phyloP scores from a whole-genome alignment of 1,284 basidiomycete species.

The Mycena citricolor region DNA sequence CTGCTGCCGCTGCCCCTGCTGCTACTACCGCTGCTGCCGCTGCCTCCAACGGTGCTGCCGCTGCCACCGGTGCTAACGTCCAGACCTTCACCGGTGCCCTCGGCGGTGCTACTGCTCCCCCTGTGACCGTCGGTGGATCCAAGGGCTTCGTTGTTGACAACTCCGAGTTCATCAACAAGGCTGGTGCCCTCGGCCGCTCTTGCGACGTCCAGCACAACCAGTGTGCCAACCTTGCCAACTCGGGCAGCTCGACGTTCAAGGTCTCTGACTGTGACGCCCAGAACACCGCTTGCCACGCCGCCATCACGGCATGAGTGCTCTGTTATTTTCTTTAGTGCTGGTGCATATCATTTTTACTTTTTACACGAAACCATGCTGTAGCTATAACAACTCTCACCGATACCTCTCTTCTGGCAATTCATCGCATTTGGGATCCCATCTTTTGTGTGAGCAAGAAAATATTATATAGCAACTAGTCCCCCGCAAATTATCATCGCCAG shows the following conservation, averaged over 20 bases:
- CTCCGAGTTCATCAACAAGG: slow-evolving; percentile 51
- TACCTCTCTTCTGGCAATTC: slow-evolving; percentile 15
- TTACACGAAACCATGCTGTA: slow-evolving; percentile 17
- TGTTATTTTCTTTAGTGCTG: too few relatives aligned
- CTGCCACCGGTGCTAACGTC: slow-evolving; percentile 38
- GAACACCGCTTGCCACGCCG: slow-evolving; percentile 44
- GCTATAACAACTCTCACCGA: slow-evolving; percentile 3
- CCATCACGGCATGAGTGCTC: too few relatives aligned
- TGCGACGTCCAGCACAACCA: slow-evolving; percentile 62
- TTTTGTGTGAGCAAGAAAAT: too few relatives aligned
- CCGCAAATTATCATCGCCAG: slow-evolving; percentile 39
- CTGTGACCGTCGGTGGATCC: slow-evolving; percentile 12
- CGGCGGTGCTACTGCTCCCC: slow-evolving; percentile 14
- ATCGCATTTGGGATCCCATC: slow-evolving; percentile 13
- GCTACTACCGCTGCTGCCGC: slow-evolving; percentile 22
- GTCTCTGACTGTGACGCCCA: slow-evolving; percentile 53
- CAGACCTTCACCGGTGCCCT: slow-evolving; percentile 55
- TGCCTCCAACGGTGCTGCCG: slow-evolving; percentile 11
- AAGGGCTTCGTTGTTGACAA: slow-evolving; percentile 23
- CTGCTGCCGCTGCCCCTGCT: slow-evolving; percentile 13
- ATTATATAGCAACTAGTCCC: slow-evolving; percentile 17
- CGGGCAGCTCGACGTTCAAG: slow-evolving; percentile 36
- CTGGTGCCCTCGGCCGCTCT: slow-evolving; percentile 53
- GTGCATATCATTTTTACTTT: too few relatives aligned
- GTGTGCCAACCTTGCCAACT: slow-evolving; percentile 49